A percentile compares a stretch with the other conserved stretches of the same genome.
Conservation (phyloP, 148 eudicot species). For the Diospyros kaki region DNA sequence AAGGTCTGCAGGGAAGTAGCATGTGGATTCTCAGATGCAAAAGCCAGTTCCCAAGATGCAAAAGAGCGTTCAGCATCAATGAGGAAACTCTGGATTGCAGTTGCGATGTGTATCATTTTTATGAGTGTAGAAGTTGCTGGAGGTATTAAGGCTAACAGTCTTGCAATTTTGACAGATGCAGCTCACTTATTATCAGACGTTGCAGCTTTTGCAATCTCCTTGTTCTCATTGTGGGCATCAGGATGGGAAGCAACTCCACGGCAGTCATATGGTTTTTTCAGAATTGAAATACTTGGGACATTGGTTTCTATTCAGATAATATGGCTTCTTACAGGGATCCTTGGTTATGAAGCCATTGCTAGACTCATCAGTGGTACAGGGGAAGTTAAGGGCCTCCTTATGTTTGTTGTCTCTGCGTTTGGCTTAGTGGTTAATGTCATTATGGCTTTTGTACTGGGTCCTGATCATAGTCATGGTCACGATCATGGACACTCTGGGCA, state of each 20-base stretch:
- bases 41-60: conserved; percentile 53
- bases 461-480: conserved; percentile 48
- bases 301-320: conserved; percentile 85
- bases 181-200: conserved; percentile 96
- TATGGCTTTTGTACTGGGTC: conserved; percentile 77
- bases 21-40: conserved; percentile 67
- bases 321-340: conserved; percentile 88
- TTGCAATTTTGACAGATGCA: conserved; percentile 85
- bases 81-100: conserved; percentile 65
- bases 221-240: conserved; percentile 88
- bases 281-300: conserved; percentile 87
- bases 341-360: conserved; percentile 72
- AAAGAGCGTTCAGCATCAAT: conserved; percentile 74
- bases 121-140: conserved; percentile 79
- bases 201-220: conserved; percentile 88
- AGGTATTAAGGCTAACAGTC: conserved; percentile 87
- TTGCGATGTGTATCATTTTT: conserved; percentile 64
- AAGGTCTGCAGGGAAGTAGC: conserved; percentile 60
- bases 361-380: conserved; percentile 53
- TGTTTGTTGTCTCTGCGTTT: conserved; percentile 77
- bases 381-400: conserved; percentile 68
- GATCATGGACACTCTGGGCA: not conserved
- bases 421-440: conserved; percentile 66
- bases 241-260: conserved; percentile 98
- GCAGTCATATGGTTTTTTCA: conserved; percentile 82